Percentiles rank a stretch among this genome's conserved stretches.
These are phyloP conservation scores for Athelia psychrophila DNA, from an alignment of 1,284 basidiomycete genomes.

Conservation along the genomic window DNA sequence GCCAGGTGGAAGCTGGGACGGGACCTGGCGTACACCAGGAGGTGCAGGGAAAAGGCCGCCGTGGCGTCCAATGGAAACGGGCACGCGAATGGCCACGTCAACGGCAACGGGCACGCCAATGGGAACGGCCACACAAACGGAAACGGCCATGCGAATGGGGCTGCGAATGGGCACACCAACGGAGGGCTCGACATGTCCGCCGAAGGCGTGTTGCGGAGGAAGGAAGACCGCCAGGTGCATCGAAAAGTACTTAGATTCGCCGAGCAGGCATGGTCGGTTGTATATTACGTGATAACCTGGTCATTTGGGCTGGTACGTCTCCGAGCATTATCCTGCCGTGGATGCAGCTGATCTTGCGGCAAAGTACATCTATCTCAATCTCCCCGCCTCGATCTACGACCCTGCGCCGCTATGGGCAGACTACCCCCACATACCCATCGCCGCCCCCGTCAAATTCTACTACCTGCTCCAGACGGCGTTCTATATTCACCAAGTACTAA, in stretches of 20 bases:
- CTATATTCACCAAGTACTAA: conserved; percentile 90
- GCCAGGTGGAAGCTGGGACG: conserved; percentile 68
- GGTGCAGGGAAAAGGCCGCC: conserved; percentile 6
- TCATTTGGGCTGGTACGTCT: conserved; percentile 78
- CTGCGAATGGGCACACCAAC: conserved; percentile 9
- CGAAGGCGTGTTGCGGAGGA: conserved; percentile 20
- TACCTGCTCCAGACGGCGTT: conserved; percentile 93
- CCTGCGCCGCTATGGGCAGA: conserved; percentile 74
- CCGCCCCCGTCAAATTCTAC: conserved; percentile 84
- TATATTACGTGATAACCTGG: conserved; percentile 82
- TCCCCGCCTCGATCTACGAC: conserved; percentile 68
- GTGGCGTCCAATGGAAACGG: conserved; percentile 26
- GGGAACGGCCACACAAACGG: conserved; percentile 5
- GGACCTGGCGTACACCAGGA: conserved; percentile 31
- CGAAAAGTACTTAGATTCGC: conserved; percentile 84
- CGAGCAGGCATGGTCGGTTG: conserved; percentile 89
- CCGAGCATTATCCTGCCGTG: conserved; percentile 9
- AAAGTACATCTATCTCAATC: conserved; percentile 77
- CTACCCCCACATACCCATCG: conserved; percentile 82
- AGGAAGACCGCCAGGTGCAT: conserved; percentile 55
- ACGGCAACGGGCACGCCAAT: conserved; percentile 28
- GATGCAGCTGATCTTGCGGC: conserved; percentile 5
- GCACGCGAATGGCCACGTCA: conserved; percentile 27
- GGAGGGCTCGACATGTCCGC: conserved; percentile 14
- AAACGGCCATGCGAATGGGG: conserved; percentile 4